These are phyloP conservation scores for Exophiala bonariae DNA, from an alignment of 2,329 filamentous ascomycete species.

Conservation along the genomic window DNA sequence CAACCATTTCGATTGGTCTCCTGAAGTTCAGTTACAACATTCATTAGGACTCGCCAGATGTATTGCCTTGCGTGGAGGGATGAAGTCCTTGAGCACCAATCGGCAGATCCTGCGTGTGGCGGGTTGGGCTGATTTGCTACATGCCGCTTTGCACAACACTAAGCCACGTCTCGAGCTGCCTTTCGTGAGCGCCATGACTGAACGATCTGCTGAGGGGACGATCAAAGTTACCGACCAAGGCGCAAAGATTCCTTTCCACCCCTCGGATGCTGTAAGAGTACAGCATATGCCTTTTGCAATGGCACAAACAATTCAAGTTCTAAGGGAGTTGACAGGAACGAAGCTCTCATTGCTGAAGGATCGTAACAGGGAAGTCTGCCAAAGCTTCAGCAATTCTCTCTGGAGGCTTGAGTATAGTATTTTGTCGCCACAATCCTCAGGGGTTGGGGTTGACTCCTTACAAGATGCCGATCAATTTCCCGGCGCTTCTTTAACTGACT, in stretches of 20 bases:
- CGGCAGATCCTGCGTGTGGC: slow-evolving; percentile 14
- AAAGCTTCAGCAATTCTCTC: slow-evolving; percentile 13
- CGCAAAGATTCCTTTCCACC: neutral
- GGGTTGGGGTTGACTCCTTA: too few relatives aligned
- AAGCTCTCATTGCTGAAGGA: slow-evolving; percentile 6
- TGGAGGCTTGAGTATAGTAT: slow-evolving; percentile 18
- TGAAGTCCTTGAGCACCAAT: slow-evolving; percentile 10
- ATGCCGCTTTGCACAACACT: slow-evolving; percentile 14
- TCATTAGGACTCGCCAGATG: slow-evolving; percentile 8
- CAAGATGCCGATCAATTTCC: too few relatives aligned
- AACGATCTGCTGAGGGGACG: neutral
- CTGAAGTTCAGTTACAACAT: slow-evolving; percentile 9
- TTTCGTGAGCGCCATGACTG: neutral
- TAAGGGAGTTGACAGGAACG: slow-evolving; percentile 11
- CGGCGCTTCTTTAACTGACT: too few relatives aligned
- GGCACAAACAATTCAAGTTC: slow-evolving; percentile 6
- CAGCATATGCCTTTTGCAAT: slow-evolving; percentile 3
- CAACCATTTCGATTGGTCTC: slow-evolving; percentile 18
- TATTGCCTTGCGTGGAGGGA: slow-evolving; percentile 16
- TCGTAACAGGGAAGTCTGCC: slow-evolving; percentile 9
- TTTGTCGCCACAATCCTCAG: too few relatives aligned
- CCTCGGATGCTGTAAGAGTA: neutral
- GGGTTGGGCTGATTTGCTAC: slow-evolving; percentile 18
- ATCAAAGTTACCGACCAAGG: neutral
- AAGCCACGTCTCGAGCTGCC: slow-evolving; percentile 9